A percentile compares a stretch with the other conserved stretches of the same genome.
phyloP scores from a whole-genome alignment of 2,329 filamentous ascomycete genomes.

The Alternaria alternata region DNA sequence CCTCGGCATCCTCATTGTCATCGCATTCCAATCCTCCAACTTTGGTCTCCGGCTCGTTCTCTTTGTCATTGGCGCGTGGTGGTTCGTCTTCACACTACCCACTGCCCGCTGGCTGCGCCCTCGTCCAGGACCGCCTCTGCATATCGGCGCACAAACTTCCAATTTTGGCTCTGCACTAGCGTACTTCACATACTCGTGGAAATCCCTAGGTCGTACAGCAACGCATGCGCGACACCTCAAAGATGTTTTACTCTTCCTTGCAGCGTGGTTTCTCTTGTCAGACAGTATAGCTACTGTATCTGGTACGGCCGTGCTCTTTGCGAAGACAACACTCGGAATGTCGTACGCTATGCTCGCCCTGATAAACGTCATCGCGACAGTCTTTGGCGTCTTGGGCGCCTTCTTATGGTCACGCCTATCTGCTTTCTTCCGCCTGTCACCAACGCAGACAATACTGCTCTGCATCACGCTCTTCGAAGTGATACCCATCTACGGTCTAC shows the following conservation, averaged over 20 bases:
- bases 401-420: conserved; percentile 89
- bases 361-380: conserved; percentile 91
- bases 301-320: conserved; percentile 93
- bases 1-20: conserved; percentile 77
- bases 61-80: conserved; percentile 89
- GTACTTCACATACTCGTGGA: conserved; percentile 87
- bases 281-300: conserved; percentile 95
- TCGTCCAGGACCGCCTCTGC: conserved; percentile 80
- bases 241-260: conserved; percentile 80
- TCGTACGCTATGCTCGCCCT: conserved; percentile 84
- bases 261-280: conserved; percentile 92
- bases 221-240: conserved; percentile 74
- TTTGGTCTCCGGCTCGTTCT: conserved; percentile 88
- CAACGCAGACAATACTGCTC: conserved; percentile 88
- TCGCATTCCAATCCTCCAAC: conserved; percentile 69
- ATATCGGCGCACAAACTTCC: conserved; percentile 37
- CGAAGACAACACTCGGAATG: conserved; percentile 93
- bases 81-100: conserved; percentile 89
- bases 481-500: conserved; percentile 88
- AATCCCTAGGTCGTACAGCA: conserved; percentile 80
- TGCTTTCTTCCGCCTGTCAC: conserved; percentile 71
- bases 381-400: conserved; percentile 83
- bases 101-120: conserved; percentile 86
- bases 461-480: conserved; percentile 91
- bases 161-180: conserved; percentile 64